Conservation (phyloP, 2,329 filamentous ascomycete genomes). For the Chrysoporthe puriensis region DNA sequence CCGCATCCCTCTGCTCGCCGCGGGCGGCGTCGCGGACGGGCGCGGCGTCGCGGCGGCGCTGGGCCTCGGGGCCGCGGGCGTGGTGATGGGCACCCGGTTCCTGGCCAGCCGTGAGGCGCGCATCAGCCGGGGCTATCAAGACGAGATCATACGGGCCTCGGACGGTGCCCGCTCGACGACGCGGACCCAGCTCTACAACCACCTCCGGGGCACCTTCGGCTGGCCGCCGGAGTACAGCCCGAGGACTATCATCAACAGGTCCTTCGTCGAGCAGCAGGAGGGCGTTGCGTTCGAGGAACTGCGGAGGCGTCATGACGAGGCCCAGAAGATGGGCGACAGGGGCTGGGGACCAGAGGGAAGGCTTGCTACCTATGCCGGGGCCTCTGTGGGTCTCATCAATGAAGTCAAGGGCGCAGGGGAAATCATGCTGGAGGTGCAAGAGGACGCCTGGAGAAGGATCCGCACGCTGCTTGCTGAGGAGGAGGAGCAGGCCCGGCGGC, state of each 20-base stretch:
- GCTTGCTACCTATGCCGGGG: constrained; percentile 54
- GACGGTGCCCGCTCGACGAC: constrained; percentile 46
- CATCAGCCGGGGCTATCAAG: constrained; percentile 45
- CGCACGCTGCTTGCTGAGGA: not conserved
- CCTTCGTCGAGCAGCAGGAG: constrained; percentile 41
- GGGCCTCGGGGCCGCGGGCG: constrained; percentile 55
- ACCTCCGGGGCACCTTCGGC: constrained; percentile 46
- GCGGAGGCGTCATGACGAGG: constrained; percentile 46
- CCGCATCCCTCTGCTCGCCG: constrained; percentile 51
- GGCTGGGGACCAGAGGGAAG: constrained; percentile 53
- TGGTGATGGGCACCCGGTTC: constrained; percentile 67
- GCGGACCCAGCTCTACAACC: constrained; percentile 50
- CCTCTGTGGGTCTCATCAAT: constrained; percentile 48
- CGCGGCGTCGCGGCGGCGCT: constrained; percentile 54
- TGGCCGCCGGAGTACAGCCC: constrained; percentile 49
- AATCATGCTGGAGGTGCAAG: constrained; percentile 42
- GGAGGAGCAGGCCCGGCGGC: not conserved
- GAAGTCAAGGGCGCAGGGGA: constrained; percentile 42
- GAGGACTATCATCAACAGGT: constrained; percentile 44
- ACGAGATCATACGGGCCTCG: constrained; percentile 45
- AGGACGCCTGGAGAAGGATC: constrained; percentile 35
- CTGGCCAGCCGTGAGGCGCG: constrained; percentile 52
- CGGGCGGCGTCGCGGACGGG: constrained; percentile 57
- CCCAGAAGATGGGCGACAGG: constrained; percentile 43
- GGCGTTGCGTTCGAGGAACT: constrained; percentile 49